Evolutionary conservation across 495 filamentous ascomycete species (phyloP).

Genomic region (Amorphotheca resinae): DNA sequence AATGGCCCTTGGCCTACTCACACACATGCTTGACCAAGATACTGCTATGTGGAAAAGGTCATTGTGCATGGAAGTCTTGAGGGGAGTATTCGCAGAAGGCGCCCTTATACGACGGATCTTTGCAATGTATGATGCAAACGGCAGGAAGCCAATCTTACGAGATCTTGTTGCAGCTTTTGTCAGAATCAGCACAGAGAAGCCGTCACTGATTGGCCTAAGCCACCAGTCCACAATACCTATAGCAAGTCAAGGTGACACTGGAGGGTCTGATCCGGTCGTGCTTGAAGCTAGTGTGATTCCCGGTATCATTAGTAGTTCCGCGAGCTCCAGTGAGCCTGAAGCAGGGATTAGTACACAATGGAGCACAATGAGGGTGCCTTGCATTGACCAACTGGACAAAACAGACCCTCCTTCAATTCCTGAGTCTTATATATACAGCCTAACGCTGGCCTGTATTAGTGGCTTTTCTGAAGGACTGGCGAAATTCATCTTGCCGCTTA

Average conservation of each 20-base stretch:
- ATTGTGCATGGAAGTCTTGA: slow-evolving; percentile 82
- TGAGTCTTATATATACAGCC: slow-evolving; percentile 85
- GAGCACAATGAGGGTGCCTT: slow-evolving; percentile 79
- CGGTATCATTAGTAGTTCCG: slow-evolving; percentile 71
- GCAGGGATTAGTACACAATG: slow-evolving; percentile 78
- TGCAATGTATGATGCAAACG: slow-evolving; percentile 62
- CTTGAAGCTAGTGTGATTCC: slow-evolving; percentile 78
- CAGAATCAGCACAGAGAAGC: slow-evolving; percentile 80
- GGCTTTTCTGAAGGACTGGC: slow-evolving; percentile 83
- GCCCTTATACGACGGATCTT: slow-evolving; percentile 70
- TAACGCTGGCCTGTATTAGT: slow-evolving; percentile 79
- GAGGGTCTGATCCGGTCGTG: slow-evolving; percentile 63
- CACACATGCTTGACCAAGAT: slow-evolving; percentile 80
- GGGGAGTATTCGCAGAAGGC: slow-evolving; percentile 70
- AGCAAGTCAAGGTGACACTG: slow-evolving; percentile 25
- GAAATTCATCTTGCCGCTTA: slow-evolving; percentile 82
- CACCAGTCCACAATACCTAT: slow-evolving; percentile 71
- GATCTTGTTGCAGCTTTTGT: slow-evolving; percentile 77
- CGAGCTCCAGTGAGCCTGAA: slow-evolving; percentile 43
- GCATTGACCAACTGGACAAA: slow-evolving; percentile 91
- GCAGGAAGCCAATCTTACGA: slow-evolving; percentile 62
- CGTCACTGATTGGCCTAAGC: slow-evolving; percentile 71
- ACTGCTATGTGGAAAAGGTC: slow-evolving; percentile 70
- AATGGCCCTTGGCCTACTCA: slow-evolving; percentile 71
- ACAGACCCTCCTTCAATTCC: slow-evolving; percentile 69